Evolutionary conservation across 2,329 filamentous ascomycete genomes (phyloP), one percentile per base, ranked within the genome.

Genomic region (Fragosphaeria purpurea): DNA sequence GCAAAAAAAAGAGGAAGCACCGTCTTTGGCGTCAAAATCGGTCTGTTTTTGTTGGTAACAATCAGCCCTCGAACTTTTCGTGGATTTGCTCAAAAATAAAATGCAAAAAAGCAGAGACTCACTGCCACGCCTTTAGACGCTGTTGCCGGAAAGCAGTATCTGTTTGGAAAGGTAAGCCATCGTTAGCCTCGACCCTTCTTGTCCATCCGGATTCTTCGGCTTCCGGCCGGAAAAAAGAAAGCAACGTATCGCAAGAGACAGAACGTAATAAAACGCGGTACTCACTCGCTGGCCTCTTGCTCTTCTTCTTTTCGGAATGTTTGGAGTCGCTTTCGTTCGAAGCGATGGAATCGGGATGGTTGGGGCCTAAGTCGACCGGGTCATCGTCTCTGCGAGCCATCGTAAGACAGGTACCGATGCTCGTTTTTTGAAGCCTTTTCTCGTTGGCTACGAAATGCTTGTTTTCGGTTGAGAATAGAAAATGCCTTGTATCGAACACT

Each of bases 101-200:
- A 22, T 22, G 22, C 22, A 22, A 22, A 22, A 22, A 22, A 22
- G 22, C 22, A 22, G 22, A 44, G 41, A 79, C 88, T 70, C 75
- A 94, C 85, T 98, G 93, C 93, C 93, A 98, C 73, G 93, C 93
- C 72, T 97, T 96, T 68, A 98, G 72, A 65, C 93, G 83, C 70
- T 98, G 93, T 67, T 98, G 93, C 61, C 93, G 81, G 66, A 97
- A 98, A 9, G 93, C 93, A 53, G 91, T 97, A 72, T 97, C 88
- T 95, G 38, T 43, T 11, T n/a, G 33, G 7, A 32, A 10, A 12
- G 33, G 32, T 31, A 32, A 6, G 5, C 37, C 13, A 42, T 57
- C 35, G 47, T 50, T 13, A 45, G 34, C 44, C n/a, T 41, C 30
- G 10, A n/a, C 4, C 7, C 22, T 32, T 11, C 7, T 13, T n/a